Percentiles rank a stretch among this genome's conserved stretches.
phyloP scores from a whole-genome alignment of 2,329 filamentous ascomycete genomes.

The Xylariaceae sp. region DNA sequence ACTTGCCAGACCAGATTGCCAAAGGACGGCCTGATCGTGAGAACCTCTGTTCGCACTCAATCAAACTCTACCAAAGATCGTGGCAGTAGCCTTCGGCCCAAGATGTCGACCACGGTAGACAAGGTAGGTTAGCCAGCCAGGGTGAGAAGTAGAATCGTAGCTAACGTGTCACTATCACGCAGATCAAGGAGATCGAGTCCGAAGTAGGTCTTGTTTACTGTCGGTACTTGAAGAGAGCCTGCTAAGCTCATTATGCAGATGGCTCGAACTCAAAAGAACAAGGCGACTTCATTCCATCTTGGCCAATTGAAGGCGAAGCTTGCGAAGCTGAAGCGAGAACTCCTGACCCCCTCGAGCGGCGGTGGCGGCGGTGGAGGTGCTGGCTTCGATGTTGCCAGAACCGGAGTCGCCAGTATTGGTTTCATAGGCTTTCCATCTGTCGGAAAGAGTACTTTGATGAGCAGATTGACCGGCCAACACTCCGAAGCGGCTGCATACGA shows the following conservation, averaged over 20 bases:
- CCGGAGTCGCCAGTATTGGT: conserved; percentile 91
- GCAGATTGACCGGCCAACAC: conserved; percentile 85
- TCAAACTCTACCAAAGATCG: not conserved
- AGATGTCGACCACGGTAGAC: conserved; percentile 94
- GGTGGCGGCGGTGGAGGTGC: conserved; percentile 79
- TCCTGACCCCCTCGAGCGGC: conserved; percentile 72
- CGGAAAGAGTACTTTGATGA: conserved; percentile 98
- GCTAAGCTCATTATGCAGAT: conserved; percentile 48
- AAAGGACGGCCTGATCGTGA: conserved; percentile 4
- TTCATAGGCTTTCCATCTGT: conserved; percentile 99
- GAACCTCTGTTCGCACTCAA: not conserved
- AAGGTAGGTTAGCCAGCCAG: conserved; percentile 54
- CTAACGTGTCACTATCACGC: conserved; percentile 32
- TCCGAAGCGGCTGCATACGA: conserved; percentile 97
- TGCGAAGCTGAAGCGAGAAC: conserved; percentile 93
- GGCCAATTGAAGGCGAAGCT: conserved; percentile 97
- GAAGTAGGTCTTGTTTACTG: conserved; percentile 55
- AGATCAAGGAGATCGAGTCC: conserved; percentile 96
- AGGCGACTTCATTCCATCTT: conserved; percentile 87
- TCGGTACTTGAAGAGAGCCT: conserved; percentile 7
- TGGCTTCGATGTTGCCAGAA: conserved; percentile 96
- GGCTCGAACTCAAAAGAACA: conserved; percentile 96
- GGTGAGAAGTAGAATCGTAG: conserved; percentile 9
- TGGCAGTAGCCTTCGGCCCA: no score
- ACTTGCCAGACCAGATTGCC: conserved; percentile 5